Evolutionary conservation across 495 filamentous ascomycete genomes (phyloP), one percentile per base, ranked within the genome.

Genomic region (Chlorociboria aeruginascens): DNA sequence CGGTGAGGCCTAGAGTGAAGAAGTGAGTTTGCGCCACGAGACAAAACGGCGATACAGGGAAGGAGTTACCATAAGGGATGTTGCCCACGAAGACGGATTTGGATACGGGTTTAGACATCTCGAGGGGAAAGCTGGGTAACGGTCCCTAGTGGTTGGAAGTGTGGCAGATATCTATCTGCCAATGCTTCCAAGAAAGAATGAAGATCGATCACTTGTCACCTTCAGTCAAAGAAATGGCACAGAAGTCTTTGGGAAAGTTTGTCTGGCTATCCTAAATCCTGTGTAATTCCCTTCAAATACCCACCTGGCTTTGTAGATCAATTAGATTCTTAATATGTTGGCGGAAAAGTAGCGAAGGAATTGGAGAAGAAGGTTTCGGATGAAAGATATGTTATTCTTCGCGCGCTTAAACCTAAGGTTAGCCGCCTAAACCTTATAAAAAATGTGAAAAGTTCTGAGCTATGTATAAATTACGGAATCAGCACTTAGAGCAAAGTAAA

Each of bases 71-170:
- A 62, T 85, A 88, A 35, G 85, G 83, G 45, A 89, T 89, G 55
- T 87, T 89, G 49, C 86, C 86, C 47, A 94, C 78, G 56, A 94
- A 94, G 40, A 94, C 82, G 20, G 78, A 78, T 59, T 77, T 78
- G 9, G 57, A 55, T 30, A 55, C 54, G 7, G 67, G 69, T 48
- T 72, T 69, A 8, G 74, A 77, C 74, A 77, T 77, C 44, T 59
- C 61, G 29, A 8, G 42, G 7, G 36, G 33, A 11, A 9, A 29
- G 20, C 42, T 44, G 10, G 45, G 50, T 12, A 2, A 20, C n/a
- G 1, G 20, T 25, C 20, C 4, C 20, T 25, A 25, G 36, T 52
- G 33, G 17, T 50, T 13, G 8, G 41, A 14, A 31, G 11, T 35
- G 34, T 8, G 20, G 4, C 20, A 20, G 31, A 63, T 35, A 69